Evolutionary conservation across 2,329 filamentous ascomycete species (phyloP), one percentile per base, ranked within the genome.

Genomic region (Akanthomyces uredinophilus): DNA sequence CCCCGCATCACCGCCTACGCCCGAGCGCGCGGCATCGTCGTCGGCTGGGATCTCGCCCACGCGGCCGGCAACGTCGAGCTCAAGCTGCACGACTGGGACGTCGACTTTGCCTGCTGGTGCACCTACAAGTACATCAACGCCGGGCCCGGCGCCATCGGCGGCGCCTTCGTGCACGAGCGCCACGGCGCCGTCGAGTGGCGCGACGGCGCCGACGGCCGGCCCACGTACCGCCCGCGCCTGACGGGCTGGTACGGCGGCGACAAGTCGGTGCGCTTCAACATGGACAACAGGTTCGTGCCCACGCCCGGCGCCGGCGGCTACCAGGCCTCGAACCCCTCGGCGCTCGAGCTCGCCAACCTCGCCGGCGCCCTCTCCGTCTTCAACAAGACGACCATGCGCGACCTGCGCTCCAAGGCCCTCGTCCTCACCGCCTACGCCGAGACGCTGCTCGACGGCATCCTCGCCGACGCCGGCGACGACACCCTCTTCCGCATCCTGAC

Each of bases 121-220:
- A 93, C 88, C 20, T 96, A 96, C 81, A 96, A 96, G 77, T 96
- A 96, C 77, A 83, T 96, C 72, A 96, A 96, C 71, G 87, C 87
- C 29, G 92, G 92, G 0, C 91, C 92, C 0, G 92, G 92, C 4
- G 83, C 87, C 18, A 96, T 96, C 65, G 91, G 85, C 1, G 92
- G 89, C 0, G 79, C 88, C 1, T 96, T 92, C 67, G 89, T 96
- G 10, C 91, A 96, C 73, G 85, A 91, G 70, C 81, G 78, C 44
- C 89, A 96, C 71, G 86, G 88, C 46, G 73, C 73, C 27, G 86
- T 90, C 13, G 75, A 73, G 56, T 70, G 70, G 1, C 70, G 69
- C 20, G 71, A 77, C 20, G 69, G 70, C 8, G 71, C 72, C 2
- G 74, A 77, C n/a, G 68, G 65, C 3, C 68, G 65, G 55, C 74